Evolutionary conservation across 495 filamentous ascomycete species (phyloP).

Genomic region (Margaritispora aquatica): DNA sequence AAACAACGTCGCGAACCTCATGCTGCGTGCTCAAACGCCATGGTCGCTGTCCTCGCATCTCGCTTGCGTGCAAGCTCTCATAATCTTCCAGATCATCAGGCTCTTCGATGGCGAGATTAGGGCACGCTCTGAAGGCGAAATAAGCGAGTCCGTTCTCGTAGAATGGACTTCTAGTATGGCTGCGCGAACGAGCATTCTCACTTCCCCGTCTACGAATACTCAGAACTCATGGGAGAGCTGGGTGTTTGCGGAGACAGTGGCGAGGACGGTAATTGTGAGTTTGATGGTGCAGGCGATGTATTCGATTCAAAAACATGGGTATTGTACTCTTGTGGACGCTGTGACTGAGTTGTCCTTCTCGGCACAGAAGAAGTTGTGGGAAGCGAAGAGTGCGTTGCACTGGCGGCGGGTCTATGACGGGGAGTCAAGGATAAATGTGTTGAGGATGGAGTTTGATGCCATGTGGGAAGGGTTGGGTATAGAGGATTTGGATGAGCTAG

Average conservation of each 20-base stretch:
- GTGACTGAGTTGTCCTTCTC: slow-evolving; percentile 13
- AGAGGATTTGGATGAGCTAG: slow-evolving; percentile 38
- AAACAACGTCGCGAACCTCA: not conserved
- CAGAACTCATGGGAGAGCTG: slow-evolving; percentile 31
- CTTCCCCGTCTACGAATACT: not conserved
- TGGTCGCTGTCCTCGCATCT: slow-evolving; percentile 28
- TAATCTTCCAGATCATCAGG: slow-evolving; percentile 47
- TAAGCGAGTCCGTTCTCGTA: slow-evolving; percentile 35
- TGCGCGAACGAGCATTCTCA: slow-evolving; percentile 9
- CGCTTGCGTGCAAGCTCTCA: slow-evolving; percentile 38
- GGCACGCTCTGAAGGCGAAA: slow-evolving; percentile 39
- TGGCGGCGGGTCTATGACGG: slow-evolving; percentile 37
- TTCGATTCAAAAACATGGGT: slow-evolving; percentile 22
- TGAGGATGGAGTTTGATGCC: slow-evolving; percentile 28
- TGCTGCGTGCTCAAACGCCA: not conserved
- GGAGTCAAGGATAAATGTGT: slow-evolving; percentile 30
- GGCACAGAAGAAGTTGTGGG: slow-evolving; percentile 32
- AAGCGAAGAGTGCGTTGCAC: slow-evolving; percentile 31
- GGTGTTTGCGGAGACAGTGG: slow-evolving; percentile 33
- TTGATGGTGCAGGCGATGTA: slow-evolving; percentile 32
- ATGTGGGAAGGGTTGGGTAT: slow-evolving; percentile 26
- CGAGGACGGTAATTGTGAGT: slow-evolving; percentile 33
- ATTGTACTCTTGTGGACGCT: not conserved
- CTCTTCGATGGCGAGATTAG: slow-evolving; percentile 53
- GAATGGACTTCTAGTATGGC: slow-evolving; percentile 34